These are phyloP conservation scores for Metschnikowia cerradonensis DNA, from an alignment of 805 yeast species.

Conservation along the genomic window DNA sequence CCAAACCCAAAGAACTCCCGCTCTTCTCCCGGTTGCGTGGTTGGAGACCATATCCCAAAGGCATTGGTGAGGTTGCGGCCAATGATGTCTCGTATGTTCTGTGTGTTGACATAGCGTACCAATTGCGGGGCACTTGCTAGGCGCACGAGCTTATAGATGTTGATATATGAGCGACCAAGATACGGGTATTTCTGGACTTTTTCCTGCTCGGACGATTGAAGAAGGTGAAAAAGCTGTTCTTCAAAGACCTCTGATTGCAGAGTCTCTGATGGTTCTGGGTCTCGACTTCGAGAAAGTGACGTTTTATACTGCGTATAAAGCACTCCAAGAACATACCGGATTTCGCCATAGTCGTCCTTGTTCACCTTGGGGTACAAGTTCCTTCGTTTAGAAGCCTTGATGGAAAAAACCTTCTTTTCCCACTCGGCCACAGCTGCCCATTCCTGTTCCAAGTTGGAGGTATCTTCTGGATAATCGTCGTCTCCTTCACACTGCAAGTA, in stretches of 20 bases:
- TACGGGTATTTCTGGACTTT: slow-evolving; percentile 46
- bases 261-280: not conserved
- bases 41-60: slow-evolving; percentile 61
- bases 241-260: not conserved
- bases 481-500: slow-evolving; percentile 27
- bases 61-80: slow-evolving; percentile 66
- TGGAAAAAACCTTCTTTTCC: slow-evolving; percentile 29
- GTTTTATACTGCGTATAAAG: slow-evolving; percentile 12
- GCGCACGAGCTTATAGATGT: slow-evolving; percentile 46
- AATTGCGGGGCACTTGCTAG: slow-evolving; percentile 34
- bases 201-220: slow-evolving; percentile 51
- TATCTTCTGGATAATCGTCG: slow-evolving; percentile 7
- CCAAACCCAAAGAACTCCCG: slow-evolving; percentile 57
- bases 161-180: slow-evolving; percentile 43
- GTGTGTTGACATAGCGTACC: slow-evolving; percentile 34
- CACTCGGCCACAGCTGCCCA: slow-evolving; percentile 41
- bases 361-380: slow-evolving; percentile 39
- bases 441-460: slow-evolving; percentile 16
- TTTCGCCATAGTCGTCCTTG: slow-evolving; percentile 50
- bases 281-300: slow-evolving; percentile 1
- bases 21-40: slow-evolving; percentile 37
- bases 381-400: slow-evolving; percentile 35
- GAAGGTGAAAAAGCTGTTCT: slow-evolving; percentile 29
- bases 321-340: slow-evolving; percentile 40
- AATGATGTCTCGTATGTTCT: slow-evolving; percentile 41